Conservation (phyloP, 331 rosid species). For the Erythrophleum ivorense region DNA sequence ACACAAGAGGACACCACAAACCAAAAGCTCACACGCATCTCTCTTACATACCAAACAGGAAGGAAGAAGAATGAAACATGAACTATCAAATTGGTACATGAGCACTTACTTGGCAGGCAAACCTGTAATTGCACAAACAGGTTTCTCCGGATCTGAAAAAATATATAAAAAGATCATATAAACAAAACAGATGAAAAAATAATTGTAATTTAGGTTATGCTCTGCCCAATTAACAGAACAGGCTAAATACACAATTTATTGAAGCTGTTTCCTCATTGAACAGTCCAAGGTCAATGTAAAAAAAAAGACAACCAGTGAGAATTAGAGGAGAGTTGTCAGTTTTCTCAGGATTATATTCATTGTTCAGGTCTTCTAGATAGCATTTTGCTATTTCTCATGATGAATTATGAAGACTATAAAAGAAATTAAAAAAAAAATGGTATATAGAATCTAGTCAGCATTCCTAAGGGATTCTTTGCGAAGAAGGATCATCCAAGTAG, state of each 20-base stretch:
- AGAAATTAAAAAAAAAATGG: slow-evolving; percentile 13
- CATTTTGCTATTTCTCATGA: not conserved
- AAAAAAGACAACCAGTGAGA: not conserved
- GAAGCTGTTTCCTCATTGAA: slow-evolving; percentile 9
- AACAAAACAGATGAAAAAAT: slow-evolving; percentile 11
- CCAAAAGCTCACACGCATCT: slow-evolving; percentile 13
- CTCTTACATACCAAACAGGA: slow-evolving; percentile 30
- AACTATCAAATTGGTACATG: slow-evolving; percentile 36
- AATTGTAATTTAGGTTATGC: not conserved
- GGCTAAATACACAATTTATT: slow-evolving; percentile 4
- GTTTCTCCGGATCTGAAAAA: slow-evolving; percentile 82
- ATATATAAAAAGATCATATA: slow-evolving; percentile 26
- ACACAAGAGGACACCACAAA: not conserved
- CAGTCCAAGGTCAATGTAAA: slow-evolving; percentile 2
- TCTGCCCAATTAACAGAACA: slow-evolving; percentile 30
- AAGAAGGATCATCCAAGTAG: not conserved
- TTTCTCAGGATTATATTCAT: not conserved
- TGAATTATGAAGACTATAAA: not conserved
- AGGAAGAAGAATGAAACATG: slow-evolving; percentile 14
- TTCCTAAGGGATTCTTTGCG: slow-evolving; percentile 19
- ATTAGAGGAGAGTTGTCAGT: not conserved
- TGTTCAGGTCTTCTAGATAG: not conserved
- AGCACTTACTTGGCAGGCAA: slow-evolving; percentile 93
- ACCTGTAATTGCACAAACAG: slow-evolving; percentile 85
- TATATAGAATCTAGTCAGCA: not conserved